Base-by-base conservation (phyloP, 352 stramenopile species). In the Achlya hypogyna region DNA sequence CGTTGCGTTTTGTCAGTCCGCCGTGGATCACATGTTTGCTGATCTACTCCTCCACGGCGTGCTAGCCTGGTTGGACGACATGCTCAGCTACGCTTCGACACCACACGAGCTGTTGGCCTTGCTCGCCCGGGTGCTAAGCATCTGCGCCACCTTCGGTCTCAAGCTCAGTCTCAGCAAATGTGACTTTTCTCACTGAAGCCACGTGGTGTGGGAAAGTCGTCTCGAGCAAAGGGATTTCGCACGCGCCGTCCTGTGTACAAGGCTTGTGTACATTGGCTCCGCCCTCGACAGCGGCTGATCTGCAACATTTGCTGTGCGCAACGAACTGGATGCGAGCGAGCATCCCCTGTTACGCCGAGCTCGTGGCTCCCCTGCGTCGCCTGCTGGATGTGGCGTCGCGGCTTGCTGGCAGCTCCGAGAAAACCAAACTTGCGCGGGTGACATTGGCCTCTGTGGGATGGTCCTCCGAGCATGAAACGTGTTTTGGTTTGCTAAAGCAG, bases 161-260 rank as follows among this genome's bases (percentile, higher is more conserved):
- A 82, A 82, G 53, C 34, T 82, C 4, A 62, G 78, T 53, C 69
- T 72, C 1, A 65, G 54, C n/a, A 75, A 80, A 49, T 79, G 74
- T 23, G 0, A 45, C n/a, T 74, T 81, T 75, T 71, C 35, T 20
- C 28, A 0, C 51, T 9, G 0, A 58, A 77, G 23, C 70, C 0
- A 68, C 63, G 25, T 78, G 72, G 69, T 76, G 71, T 47, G 71
- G 69, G 0, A 60, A 47, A 5, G 38, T 72, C 1, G 65, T 80
- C 8, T 78, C 72, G 1, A 64, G 32, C 0, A 20, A 31, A 9
- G 72, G 71, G 0, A 47, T 78, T 0, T 22, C 29, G 0, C 72
- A 79, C 23, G 71, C 32, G 29, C 69, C 65, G 4, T 65, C 72
- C 0, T 45, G 72, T 0, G 51, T 79, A 2, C 51, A 71, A 63